Evolutionary conservation across 805 yeast species (phyloP), one percentile per base, ranked within the genome.

Genomic region (Yarrowia hollandica): DNA sequence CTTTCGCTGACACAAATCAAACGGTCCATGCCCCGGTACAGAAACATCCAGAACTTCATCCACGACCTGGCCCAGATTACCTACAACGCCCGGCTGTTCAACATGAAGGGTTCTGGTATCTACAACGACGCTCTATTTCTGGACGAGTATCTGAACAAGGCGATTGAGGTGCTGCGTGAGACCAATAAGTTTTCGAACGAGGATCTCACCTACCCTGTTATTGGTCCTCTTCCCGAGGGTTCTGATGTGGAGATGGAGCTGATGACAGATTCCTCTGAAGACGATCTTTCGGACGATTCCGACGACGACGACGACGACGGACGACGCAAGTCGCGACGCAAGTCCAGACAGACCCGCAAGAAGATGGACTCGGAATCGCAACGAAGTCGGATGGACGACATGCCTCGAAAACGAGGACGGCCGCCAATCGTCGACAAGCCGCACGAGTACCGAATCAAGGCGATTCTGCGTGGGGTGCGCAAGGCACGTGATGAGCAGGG

Each of bases 381-480:
- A 7, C 22, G 44, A 25, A 25, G 28, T 23, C 58, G 58, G 1
- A 21, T 54, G n/a, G 68, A 64, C 23, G 74, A 85, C 39, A 66
- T 65, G 42, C 68, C 89, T 65, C 80, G 82, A 28, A 85, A 88
- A 71, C 79, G 96, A 67, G 96, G 96, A 16, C 79, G 96, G 66
- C 96, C 97, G 5, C 96, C 96, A 1, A 86, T 89, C 60, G 89
- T 90, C 52, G 96, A 88, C 70, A 86, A 84, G 68, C 96, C 96
- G 5, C 91, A 86, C 71, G 97, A 94, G 72, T 90, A 90, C 68
- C 79, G 97, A 63, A 90, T 92, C 72, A 91, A 92, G 71, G 84
- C 89, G 64, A 84, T 94, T 34, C 74, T 94, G 77, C 83, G 95
- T 69, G 84, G 82, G 50, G 76, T 94, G 68, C 88, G 90, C 67